Base-by-base conservation (phyloP, 306 rosid genomes). In the Vicia villosa region DNA sequence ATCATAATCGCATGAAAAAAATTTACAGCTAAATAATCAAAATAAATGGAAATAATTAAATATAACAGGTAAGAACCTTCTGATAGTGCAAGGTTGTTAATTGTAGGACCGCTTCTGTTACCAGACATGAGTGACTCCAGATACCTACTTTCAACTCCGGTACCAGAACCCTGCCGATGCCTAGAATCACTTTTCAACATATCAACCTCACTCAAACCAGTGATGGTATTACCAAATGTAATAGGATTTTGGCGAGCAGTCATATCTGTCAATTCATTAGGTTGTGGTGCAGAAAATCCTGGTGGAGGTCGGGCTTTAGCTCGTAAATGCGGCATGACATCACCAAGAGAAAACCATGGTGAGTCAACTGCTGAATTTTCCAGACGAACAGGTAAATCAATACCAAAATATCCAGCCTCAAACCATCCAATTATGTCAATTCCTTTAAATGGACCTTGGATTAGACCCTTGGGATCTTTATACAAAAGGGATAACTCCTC, bases 221-320 rank as follows among this genome's bases (percentile, higher is more conserved):
- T 10, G 34, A 81, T 86, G 37, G 77, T 67, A 72, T 70, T 83
- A 32, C 86, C 87, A 20, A 83, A 80, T 61, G 80, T 66, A 75
- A 74, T 66, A 16, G 83, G 72, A 77, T 75, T 88, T 66, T 77
- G 74, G 56, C 72, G 56, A 63, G 24, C 72, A 62, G 87, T 43
- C 40, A 83, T 54, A 72, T 89, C 99, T 0, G 85, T 12, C 8
- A 50, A 28, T 43, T 91, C 96, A 78, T 79, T 90, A 0, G 60
- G 82, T 73, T 91, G 89, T 14, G 99, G 84, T 34, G 79, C 85
- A 67, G 85, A 51, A 86, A 95, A 95, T 32, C 99, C 99, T 4
- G 99, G 99, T 8, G 99, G 99, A 0, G 99, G 99, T 15, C 97
- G 83, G 24, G 95, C 96, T 76, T 95, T 95, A 46, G 97, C 86